phyloP scores from a whole-genome alignment of 176 grass and related monocot genomes.

The Lolium multiflorum region DNA sequence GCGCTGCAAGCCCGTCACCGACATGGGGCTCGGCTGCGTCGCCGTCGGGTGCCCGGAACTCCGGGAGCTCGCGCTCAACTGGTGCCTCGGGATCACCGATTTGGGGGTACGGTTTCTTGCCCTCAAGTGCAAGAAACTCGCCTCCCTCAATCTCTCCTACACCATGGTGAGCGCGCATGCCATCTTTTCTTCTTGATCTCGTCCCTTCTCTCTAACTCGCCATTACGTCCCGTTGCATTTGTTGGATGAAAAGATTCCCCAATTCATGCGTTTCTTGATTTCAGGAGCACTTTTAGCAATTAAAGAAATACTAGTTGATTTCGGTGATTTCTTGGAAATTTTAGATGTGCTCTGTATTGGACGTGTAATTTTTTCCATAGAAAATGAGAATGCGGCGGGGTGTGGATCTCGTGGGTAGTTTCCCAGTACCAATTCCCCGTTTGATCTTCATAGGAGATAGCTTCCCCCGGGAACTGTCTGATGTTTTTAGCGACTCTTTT shows the following conservation, averaged over 20 bases:
- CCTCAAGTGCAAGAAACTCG: slow-evolving; percentile 75
- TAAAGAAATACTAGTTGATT: slow-evolving; percentile 1
- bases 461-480: neutral
- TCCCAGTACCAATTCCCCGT: neutral
- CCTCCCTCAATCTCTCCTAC: slow-evolving; percentile 75
- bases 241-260: neutral
- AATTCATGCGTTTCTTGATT: neutral
- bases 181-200: slow-evolving; percentile 11
- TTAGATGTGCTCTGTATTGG: neutral
- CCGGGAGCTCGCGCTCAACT: slow-evolving; percentile 69
- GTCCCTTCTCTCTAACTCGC: neutral
- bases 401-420: neutral
- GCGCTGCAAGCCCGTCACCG: slow-evolving; percentile 70
- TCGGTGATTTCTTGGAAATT: neutral
- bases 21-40: slow-evolving; percentile 87
- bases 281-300: neutral
- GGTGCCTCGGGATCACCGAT: slow-evolving; percentile 81
- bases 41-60: slow-evolving; percentile 74
- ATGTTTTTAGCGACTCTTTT: slow-evolving; percentile 9
- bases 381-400: neutral
- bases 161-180: slow-evolving; percentile 54
- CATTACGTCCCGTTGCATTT: neutral
- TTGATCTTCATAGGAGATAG: neutral
- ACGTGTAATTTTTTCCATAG: neutral
- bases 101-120: slow-evolving; percentile 67